Evolutionary conservation across 1,139 yeast species (phyloP), one percentile per base, ranked within the genome.

Genomic region (Nematodospora anomalae): DNA sequence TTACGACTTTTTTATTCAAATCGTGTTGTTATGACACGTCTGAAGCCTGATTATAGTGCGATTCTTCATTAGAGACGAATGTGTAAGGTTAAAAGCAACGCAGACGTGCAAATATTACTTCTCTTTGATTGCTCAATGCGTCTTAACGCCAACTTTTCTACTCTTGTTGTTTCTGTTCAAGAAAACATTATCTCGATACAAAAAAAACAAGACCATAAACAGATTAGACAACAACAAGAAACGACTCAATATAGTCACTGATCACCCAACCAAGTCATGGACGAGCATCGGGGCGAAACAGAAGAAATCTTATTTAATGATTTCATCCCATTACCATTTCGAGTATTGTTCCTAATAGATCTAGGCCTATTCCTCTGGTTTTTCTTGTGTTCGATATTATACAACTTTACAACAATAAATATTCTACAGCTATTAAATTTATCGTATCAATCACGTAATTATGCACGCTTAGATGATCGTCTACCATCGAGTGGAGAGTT

Each of bases 401-500:
- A 51, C 39, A 45, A 50, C 15, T 44, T 43, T 23, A 50, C 58
- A 28, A 38, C 44, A 5, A 50, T 71, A 44, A 71, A 67, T 47
- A 58, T 70, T 12, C 48, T 67, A 18, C 64, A 64, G 24, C 50
- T 70, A 6, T 51, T 71, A 25, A 58, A 62, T 40, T 50, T 71
- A 24, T 67, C 74, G 9, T 71, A 69, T 41, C 55, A 65, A 1
- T 45, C 60, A 6, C 73, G 68, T 40, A 67, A 64, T 39, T 70
- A 70, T 44, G 43, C 59, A 3, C 61, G 50, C 41, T 44, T 63
- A 30, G 65, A 55, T 24, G 51, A 48, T 12, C 6, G 4, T 9
- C 45, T 36, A 6, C 44, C 54, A 0, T 46, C 55, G 8, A 48
- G 57, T 2, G 75, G 75, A 0, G 73, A 67, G 38, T 55, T 48